Conservation (phyloP, 129 eudicot species). For the Flaveria ramosissima region DNA sequence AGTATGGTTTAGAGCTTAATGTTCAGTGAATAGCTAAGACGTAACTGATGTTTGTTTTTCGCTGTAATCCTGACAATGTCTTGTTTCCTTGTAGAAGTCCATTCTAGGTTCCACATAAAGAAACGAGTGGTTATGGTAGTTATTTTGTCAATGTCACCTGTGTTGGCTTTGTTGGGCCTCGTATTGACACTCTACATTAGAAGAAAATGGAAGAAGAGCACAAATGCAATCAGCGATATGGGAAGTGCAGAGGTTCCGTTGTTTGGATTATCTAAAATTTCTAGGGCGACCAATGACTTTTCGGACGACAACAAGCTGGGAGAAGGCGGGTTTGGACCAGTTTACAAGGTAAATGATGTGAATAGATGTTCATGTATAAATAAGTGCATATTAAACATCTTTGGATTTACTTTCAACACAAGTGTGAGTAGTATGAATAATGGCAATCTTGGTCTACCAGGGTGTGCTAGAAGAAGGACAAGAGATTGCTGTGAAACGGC, state of each 20-base stretch:
- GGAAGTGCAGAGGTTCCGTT: slow-evolving; percentile 23
- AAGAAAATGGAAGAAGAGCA: slow-evolving; percentile 28
- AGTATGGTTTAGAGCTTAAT: not conserved
- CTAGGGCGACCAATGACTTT: slow-evolving; percentile 32
- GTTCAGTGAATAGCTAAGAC: not conserved
- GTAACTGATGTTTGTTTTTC: not conserved
- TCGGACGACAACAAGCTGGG: slow-evolving; percentile 34
- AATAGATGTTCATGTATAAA: not conserved
- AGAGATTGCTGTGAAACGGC: slow-evolving; percentile 72
- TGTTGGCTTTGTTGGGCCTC: slow-evolving; percentile 27
- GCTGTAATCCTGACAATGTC: not conserved
- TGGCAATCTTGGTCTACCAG: slow-evolving; percentile 25
- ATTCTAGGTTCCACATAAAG: slow-evolving; percentile 19
- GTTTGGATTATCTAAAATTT: slow-evolving; percentile 22
- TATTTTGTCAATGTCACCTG: slow-evolving; percentile 17
- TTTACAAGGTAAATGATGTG: slow-evolving; percentile 18
- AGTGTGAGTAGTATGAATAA: not conserved
- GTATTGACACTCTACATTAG: slow-evolving; percentile 17
- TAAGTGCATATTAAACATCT: not conserved
- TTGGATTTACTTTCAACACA: not conserved
- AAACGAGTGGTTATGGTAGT: slow-evolving; percentile 19
- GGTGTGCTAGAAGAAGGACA: slow-evolving; percentile 53
- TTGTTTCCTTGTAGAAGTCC: slow-evolving; percentile 6
- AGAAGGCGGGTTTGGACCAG: slow-evolving; percentile 41
- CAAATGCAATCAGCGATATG: not conserved